Base-by-base conservation (phyloP, 2,329 filamentous ascomycete genomes). In the Boeremia exigua region DNA sequence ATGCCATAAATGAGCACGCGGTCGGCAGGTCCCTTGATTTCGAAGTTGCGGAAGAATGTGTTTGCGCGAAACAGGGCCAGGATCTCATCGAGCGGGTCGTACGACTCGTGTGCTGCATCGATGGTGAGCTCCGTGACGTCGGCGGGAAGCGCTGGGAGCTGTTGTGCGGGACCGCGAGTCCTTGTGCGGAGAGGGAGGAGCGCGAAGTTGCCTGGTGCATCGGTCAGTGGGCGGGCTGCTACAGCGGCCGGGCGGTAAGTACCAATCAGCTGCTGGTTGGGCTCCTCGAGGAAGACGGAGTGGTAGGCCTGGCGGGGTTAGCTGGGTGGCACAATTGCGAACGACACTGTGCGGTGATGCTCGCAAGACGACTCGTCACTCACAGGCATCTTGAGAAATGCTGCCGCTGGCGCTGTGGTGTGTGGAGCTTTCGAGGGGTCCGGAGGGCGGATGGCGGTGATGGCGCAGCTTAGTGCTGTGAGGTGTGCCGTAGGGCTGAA, bases 41-140 rank as follows among this genome's bases (percentile, higher is more conserved):
- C 95, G 71, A 99, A 99, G 84, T 98, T 99, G 71, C 95, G 90
- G 84, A 98, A 99, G 79, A 99, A 94, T 58, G 94, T 97, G 82
- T 99, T 98, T 70, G 95, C 94, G 63, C 95, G 91, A 84, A 98
- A 99, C 45, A 98, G 86, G 11, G 88, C 85, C 51, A 99, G 85
- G 47, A 96, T 88, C 82, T 99, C 95, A 79, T 99, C 95, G 51
- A 98, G 85, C 60, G 95, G 91, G 81, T 99, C 95, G 83, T 98
- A 98, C 71, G 90, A 93, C 77, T 96, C 92, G 77, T 87, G 88
- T 76, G 95, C 91, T 45, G 92, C 89, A 76, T 97, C 92, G 68
- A 82, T 77, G 59, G 77, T 80, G 58, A 81, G 75, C 62, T 82
- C 80, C 82, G 88, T 67, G 81, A 86, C 71, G 61, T 80, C 76